Evolutionary conservation across 495 filamentous ascomycete genomes (phyloP).

Genomic region (Trichocladium uniseriatum): DNA sequence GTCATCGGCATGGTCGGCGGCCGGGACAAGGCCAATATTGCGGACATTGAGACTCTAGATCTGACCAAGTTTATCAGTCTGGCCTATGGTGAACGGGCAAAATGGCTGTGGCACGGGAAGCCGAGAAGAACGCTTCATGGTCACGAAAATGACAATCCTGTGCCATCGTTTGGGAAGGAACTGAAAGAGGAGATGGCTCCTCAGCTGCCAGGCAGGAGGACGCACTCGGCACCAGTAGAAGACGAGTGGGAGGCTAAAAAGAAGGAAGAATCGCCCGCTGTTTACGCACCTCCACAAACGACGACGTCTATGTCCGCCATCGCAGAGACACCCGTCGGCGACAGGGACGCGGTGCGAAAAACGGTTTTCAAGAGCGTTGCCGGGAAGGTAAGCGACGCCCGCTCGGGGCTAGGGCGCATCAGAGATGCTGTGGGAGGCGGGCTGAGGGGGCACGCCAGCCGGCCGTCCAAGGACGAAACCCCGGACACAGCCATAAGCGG

Average conservation of each 20-base stretch:
- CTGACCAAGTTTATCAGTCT: conserved; percentile 74
- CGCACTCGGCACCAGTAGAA: conserved; percentile 38
- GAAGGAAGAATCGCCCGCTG: conserved; percentile 33
- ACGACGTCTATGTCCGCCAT: conserved; percentile 33
- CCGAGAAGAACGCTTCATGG: conserved; percentile 47
- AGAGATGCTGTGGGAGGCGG: conserved; percentile 67
- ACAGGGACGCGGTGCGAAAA: conserved; percentile 59
- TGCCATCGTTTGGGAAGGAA: conserved; percentile 57
- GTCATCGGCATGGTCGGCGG: conserved; percentile 88
- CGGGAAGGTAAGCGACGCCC: conserved; percentile 70
- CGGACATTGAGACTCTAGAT: conserved; percentile 83
- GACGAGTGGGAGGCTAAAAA: conserved; percentile 34
- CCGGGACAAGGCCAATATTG: conserved; percentile 78
- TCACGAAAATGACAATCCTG: conserved; percentile 39
- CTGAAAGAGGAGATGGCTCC: conserved; percentile 20
- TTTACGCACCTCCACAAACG: conserved; percentile 25
- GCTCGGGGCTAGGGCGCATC: conserved; percentile 73
- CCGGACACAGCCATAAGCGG: conserved; percentile 21
- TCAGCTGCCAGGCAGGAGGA: conserved; percentile 42
- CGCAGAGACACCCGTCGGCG: conserved; percentile 37
- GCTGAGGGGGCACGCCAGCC: conserved; percentile 39
- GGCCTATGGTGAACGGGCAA: conserved; percentile 67
- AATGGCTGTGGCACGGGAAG: conserved; percentile 94
- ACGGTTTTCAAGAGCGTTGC: conserved; percentile 71
- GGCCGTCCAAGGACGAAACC: conserved; percentile 39